A percentile compares a stretch with the other conserved stretches of the same genome.
These are phyloP conservation scores for Acacia confusa DNA, from an alignment of 306 rosid genomes.

Conservation along the genomic window DNA sequence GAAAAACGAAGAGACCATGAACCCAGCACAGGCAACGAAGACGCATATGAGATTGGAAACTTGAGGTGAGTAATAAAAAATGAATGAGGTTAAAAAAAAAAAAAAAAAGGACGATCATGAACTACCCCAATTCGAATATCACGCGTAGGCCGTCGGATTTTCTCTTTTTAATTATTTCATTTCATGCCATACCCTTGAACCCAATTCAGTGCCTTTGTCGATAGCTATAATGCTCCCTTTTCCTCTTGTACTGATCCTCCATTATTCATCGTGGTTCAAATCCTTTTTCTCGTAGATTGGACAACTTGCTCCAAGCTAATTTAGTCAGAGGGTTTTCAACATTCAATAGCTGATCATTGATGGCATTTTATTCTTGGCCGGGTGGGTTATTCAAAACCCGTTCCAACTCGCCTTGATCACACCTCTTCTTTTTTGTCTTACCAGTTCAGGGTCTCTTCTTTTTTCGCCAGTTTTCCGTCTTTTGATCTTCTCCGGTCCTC, in stretches of 20 bases:
- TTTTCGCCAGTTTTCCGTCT: too few relatives aligned
- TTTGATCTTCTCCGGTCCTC: too few relatives aligned
- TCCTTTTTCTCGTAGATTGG: not conserved
- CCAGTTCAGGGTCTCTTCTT: too few relatives aligned
- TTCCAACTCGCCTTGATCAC: too few relatives aligned
- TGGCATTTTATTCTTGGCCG: not conserved
- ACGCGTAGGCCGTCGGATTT: not conserved
- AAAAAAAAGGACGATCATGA: not conserved
- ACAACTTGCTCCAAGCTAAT: not conserved
- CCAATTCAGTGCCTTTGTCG: not conserved
- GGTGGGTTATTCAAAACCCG: not conserved
- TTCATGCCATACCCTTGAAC: not conserved
- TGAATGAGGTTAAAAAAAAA: too few relatives aligned
- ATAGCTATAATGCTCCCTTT: too few relatives aligned
- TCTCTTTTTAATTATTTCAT: not conserved
- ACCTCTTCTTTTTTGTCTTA: too few relatives aligned
- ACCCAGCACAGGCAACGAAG: too few relatives aligned
- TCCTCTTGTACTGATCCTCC: not conserved
- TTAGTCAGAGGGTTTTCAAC: not conserved
- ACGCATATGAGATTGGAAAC: too few relatives aligned
- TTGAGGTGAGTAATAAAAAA: too few relatives aligned
- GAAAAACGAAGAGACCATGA: too few relatives aligned
- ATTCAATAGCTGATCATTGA: not conserved
- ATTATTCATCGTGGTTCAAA: not conserved
- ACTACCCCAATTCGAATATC: slow-evolving; percentile 10